Base-by-base conservation (phyloP, 2,329 filamentous ascomycete species). In the Bipolaris oryzae region DNA sequence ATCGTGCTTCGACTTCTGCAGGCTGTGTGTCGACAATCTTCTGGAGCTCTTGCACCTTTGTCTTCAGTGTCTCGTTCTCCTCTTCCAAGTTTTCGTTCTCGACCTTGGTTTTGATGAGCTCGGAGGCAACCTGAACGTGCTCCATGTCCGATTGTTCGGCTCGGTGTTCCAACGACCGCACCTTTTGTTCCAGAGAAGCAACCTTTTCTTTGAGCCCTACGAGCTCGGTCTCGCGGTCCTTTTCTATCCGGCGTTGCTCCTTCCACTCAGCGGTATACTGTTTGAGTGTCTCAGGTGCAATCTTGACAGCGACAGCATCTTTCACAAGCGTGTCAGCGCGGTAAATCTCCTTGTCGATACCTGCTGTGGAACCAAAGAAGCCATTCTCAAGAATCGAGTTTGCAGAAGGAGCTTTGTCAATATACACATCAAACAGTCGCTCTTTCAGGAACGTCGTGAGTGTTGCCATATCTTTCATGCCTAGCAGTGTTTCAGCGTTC, bases 331-430 rank as follows among this genome's bases (percentile, higher is more conserved):
- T 87, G 74, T 99, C 95, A 15, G 95, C 95, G 47, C 93, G 88
- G 75, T 99, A 99, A 6, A 99, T 87, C 73, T 97, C 95, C 77
- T 96, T 97, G 73, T 99, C 95, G 11, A 92, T 85, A 64, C 87
- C 90, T n/a, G 88, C 88, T 33, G 91, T 92, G 21, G 92, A 94
- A 74, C 95, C 95, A 71, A 99, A 99, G 82, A 99, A 99, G 13
- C 95, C 95, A 41, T 92, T 96, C 76, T 99, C 95, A 1, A 98
- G 85, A 45, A 99, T 89, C 15, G 92, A 96, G 48, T 88, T 92
- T n/a, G 92, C 89, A 2, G 92, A 96, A 0, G 95, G 95, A 7
- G 92, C 86, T 67, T 92, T 90, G 77, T 99, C 95, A 61, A 99
- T 97, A 76, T 99, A 99, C 37, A 92, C 92, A 71, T 99, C 95